A percentile compares a stretch with the other conserved stretches of the same genome.
These are phyloP conservation scores for Amylocystis lapponica DNA, from an alignment of 768 basidiomycete species.

Conservation along the genomic window DNA sequence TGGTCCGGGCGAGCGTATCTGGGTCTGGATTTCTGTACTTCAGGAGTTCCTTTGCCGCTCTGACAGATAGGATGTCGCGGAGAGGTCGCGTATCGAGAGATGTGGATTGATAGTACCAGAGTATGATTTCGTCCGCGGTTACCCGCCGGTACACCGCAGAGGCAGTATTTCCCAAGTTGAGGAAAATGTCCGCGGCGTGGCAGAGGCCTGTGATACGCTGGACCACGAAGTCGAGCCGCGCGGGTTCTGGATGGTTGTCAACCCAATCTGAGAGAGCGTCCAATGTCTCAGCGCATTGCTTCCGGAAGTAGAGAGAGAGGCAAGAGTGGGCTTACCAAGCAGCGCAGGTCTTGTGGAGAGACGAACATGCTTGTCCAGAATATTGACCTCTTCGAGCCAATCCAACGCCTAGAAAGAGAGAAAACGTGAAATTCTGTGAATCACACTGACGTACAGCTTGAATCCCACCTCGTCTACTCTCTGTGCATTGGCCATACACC, in stretches of 20 bases:
- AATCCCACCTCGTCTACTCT: slow-evolving; percentile 8
- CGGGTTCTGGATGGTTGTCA: slow-evolving; percentile 18
- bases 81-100: slow-evolving; percentile 1
- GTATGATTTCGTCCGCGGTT: slow-evolving; percentile 1
- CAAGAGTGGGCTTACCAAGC: slow-evolving; percentile 8
- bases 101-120: slow-evolving; percentile 1
- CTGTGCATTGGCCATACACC: slow-evolving; percentile 1
- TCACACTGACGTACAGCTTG: too few species aligned
- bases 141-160: slow-evolving; percentile 25
- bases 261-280: slow-evolving; percentile 18
- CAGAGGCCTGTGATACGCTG: slow-evolving; percentile 22
- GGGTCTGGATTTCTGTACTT: slow-evolving; percentile 13
- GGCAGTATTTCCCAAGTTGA: slow-evolving; percentile 30
- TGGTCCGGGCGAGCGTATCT: slow-evolving; percentile 3
- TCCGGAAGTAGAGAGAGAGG: not conserved
- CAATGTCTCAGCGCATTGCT: not conserved
- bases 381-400: slow-evolving; percentile 26
- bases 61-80: not conserved
- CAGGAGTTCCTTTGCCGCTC: not conserved
- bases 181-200: slow-evolving; percentile 21
- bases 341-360: slow-evolving; percentile 4
- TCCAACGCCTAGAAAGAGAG: slow-evolving; percentile 21
- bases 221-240: slow-evolving; percentile 19
- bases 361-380: slow-evolving; percentile 19
- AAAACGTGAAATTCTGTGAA: not conserved